Percentiles rank a stretch among this genome's conserved stretches.
Evolutionary conservation across 108 stramenopile species (phyloP).

Genomic region (Asterionellopsis glacialis): DNA sequence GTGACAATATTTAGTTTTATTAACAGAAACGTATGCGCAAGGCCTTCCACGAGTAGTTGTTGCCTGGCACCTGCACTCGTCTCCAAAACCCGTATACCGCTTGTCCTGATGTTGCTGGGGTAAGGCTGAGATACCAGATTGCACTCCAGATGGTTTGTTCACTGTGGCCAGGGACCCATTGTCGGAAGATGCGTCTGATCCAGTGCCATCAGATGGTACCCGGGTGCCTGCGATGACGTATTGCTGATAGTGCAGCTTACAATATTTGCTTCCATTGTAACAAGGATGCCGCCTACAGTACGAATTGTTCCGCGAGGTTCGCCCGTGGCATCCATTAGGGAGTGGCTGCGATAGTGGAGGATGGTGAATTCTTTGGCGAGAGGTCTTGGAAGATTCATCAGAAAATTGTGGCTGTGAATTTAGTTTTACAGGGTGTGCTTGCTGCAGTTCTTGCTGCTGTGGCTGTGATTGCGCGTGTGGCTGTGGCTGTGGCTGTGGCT

Average conservation of each 20-base stretch:
- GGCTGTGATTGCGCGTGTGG: not conserved
- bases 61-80: conserved; percentile 21
- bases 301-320: conserved; percentile 27
- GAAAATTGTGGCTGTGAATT: not conserved
- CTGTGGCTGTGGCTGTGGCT: not conserved
- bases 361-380: not conserved
- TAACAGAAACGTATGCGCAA: conserved; percentile 42
- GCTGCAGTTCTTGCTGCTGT: not conserved
- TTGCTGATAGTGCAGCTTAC: conserved; percentile 35
- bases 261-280: conserved; percentile 36
- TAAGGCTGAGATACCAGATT: no score
- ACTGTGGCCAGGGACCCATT: no score
- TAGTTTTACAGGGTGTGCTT: not conserved
- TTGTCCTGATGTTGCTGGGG: conserved; percentile 22
- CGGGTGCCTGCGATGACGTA: not conserved
- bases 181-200: no score
- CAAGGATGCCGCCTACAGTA: conserved; percentile 28
- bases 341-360: conserved; percentile 10
- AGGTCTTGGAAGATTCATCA: conserved; percentile 4
- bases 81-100: conserved; percentile 17
- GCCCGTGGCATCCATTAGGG: conserved; percentile 32
- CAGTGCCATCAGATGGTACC: not conserved
- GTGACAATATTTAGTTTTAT: conserved; percentile 33
- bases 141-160: no score
- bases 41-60: conserved; percentile 39